Evolutionary conservation across 257 asterid species (phyloP).

Genomic region (Oldenlandia corymbosa): DNA sequence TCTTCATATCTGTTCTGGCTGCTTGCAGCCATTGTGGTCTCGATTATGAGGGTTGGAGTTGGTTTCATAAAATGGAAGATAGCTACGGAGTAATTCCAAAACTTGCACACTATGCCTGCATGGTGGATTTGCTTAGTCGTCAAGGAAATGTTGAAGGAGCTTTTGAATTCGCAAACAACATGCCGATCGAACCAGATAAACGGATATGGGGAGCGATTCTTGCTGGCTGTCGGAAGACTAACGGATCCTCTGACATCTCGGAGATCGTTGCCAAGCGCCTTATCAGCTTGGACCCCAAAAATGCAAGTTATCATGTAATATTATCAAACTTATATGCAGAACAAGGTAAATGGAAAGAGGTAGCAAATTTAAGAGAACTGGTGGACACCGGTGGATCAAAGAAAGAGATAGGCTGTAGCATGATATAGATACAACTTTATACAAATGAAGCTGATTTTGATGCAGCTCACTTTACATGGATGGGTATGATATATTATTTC

Average conservation of each 20-base stretch:
- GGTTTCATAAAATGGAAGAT: constrained; percentile 62
- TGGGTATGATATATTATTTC: neutral
- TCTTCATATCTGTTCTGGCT: constrained; percentile 65
- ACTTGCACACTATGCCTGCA: constrained; percentile 76
- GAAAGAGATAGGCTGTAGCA: constrained; percentile 57
- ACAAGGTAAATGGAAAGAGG: constrained; percentile 74
- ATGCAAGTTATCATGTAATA: constrained; percentile 47
- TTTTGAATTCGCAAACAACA: constrained; percentile 55
- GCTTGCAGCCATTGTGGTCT: constrained; percentile 85
- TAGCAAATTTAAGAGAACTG: constrained; percentile 49
- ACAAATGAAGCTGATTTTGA: neutral
- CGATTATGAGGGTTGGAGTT: constrained; percentile 81
- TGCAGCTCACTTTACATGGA: neutral
- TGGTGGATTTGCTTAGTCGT: constrained; percentile 90
- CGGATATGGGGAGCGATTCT: constrained; percentile 83
- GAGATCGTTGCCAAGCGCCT: constrained; percentile 49
- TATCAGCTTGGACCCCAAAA: constrained; percentile 44
- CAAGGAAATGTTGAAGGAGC: constrained; percentile 77
- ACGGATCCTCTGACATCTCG: constrained; percentile 35
- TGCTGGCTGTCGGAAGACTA: constrained; percentile 58
- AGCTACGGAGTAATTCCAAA: constrained; percentile 46
- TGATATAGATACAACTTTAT: constrained; percentile 5
- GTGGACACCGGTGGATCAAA: constrained; percentile 39
- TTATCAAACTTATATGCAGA: constrained; percentile 63
- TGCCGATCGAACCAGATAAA: constrained; percentile 69